A percentile compares a stretch with the other conserved stretches of the same genome.
These are phyloP conservation scores for Ilyonectria destructans DNA, from an alignment of 2,329 filamentous ascomycete genomes.

Conservation along the genomic window DNA sequence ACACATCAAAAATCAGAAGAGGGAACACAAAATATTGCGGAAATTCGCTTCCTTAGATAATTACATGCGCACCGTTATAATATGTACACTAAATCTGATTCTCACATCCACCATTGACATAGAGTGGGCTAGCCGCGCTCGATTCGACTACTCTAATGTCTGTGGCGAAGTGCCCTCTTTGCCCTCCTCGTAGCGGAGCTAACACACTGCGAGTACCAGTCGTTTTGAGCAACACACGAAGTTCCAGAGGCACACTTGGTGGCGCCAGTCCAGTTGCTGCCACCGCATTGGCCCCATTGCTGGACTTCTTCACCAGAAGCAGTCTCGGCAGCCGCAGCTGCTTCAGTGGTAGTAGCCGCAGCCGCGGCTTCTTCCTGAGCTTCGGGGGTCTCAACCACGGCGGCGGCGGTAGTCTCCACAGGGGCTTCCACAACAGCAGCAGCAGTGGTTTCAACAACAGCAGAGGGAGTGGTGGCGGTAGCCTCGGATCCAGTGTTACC, in stretches of 20 bases:
- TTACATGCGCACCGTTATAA: too few species aligned
- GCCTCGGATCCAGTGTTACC: neutral
- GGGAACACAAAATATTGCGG: too few species aligned
- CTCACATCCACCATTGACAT: too few species aligned
- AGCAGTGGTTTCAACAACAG: constrained; percentile 2
- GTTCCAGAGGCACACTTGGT: constrained; percentile 46
- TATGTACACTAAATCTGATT: too few species aligned
- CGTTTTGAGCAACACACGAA: constrained; percentile 46
- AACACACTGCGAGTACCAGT: constrained; percentile 52
- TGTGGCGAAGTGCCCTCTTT: constrained; percentile 26
- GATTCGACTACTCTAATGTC: neutral
- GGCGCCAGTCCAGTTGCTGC: constrained; percentile 44
- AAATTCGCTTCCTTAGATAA: neutral
- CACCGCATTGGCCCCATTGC: constrained; percentile 48
- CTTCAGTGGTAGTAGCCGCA: neutral
- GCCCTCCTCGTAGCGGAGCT: constrained; percentile 26
- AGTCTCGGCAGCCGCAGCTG: neutral
- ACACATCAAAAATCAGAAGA: too few species aligned
- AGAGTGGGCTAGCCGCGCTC: too few species aligned
- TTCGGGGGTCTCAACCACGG: constrained; percentile 4
- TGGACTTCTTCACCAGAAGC: constrained; percentile 23
- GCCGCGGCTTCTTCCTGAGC: neutral
- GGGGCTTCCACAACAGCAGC: neutral
- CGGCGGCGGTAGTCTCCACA: constrained; percentile 6
- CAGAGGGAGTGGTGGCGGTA: neutral